Percentiles rank a stretch among this genome's conserved stretches.
Evolutionary conservation across 73 alveolate genomes (phyloP).

Genomic region (Diophrys sp.): DNA sequence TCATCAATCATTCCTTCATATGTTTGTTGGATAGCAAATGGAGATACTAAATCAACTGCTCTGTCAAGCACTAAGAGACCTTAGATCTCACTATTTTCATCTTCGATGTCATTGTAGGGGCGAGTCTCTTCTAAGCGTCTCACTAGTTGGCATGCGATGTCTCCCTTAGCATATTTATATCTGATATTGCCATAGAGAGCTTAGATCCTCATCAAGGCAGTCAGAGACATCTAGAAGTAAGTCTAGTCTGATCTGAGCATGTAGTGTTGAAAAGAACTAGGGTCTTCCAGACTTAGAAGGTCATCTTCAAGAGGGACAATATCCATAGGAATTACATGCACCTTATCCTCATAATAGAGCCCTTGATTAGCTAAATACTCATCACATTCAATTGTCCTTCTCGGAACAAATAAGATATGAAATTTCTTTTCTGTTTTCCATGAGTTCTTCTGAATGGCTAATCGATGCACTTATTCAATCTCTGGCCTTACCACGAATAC

Average conservation of each 20-base stretch:
- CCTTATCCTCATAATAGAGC: slow-evolving; percentile 40
- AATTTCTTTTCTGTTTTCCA: slow-evolving; percentile 28
- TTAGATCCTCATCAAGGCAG: slow-evolving; percentile 72
- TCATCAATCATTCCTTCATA: slow-evolving; percentile 88
- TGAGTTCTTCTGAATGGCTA: slow-evolving; percentile 17
- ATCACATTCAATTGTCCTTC: slow-evolving; percentile 57
- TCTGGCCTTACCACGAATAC: slow-evolving; percentile 20
- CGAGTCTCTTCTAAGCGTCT: slow-evolving; percentile 50
- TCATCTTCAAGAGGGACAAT: slow-evolving; percentile 82
- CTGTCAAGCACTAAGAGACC: slow-evolving; percentile 75
- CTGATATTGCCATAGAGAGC: slow-evolving; percentile 76
- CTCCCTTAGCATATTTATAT: slow-evolving; percentile 70
- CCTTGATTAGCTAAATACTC: slow-evolving; percentile 26
- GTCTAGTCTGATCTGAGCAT: slow-evolving; percentile 66
- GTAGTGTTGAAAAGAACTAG: slow-evolving; percentile 58
- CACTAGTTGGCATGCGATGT: slow-evolving; percentile 48
- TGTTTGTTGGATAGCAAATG: slow-evolving; percentile 75
- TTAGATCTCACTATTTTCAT: slow-evolving; percentile 62
- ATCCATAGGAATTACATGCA: slow-evolving; percentile 38
- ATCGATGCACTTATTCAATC: slow-evolving; percentile 11
- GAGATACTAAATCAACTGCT: slow-evolving; percentile 69
- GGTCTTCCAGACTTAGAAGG: slow-evolving; percentile 66
- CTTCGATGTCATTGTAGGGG: slow-evolving; percentile 49
- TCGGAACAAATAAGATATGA: slow-evolving; percentile 38
- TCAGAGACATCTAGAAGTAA: slow-evolving; percentile 49